Evolutionary conservation across 306 rosid genomes (phyloP), one percentile per base, ranked within the genome.

Genomic region (Dalbergia cultrata): DNA sequence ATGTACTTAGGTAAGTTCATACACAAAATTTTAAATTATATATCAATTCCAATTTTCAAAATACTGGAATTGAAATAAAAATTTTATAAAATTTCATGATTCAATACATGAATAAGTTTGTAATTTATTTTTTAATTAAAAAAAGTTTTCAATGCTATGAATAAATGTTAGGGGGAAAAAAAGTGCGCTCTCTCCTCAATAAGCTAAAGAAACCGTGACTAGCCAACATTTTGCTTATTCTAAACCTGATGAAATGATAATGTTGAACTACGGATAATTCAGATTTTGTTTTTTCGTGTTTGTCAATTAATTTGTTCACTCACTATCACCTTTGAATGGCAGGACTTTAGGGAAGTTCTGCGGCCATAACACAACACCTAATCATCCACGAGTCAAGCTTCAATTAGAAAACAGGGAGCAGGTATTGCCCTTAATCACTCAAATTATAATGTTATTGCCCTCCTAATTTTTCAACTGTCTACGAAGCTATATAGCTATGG

Each of bases 371-470:
- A 18, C 9, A 37, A 0, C 54, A 56, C 56, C 31, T 7, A 2
- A 21, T 58, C 9, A 58, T 14, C 57, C 74, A 19, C 21, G 7
- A 47, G 81, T 77, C 7, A 52, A 37, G n/a, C 17, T 77, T 8
- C 4, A 52, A 35, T 13, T 52, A 65, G 17, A 66, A 65, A 18
- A 18, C 3, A 34, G 47, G 9, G 47, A 52, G 0, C 74, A 65
- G 81, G 81, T 77, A 65, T 41, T 13, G 3, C 59, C 59, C 22
- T 53, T 53, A 58, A 21, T 58, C 19, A 18, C 34, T 21, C 62
- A 13, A 57, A 57, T 57, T 57, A 5, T 19, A 57, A 2, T 16
- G 3, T 8, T 19, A 57, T 57, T 34, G 58, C 4, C 19, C 6
- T 53, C 4, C 13, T 56, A 4, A 18, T 18, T 10, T 17, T 72